phyloP scores from a whole-genome alignment of 176 grass and related monocot genomes.

The Bromus sterilis region DNA sequence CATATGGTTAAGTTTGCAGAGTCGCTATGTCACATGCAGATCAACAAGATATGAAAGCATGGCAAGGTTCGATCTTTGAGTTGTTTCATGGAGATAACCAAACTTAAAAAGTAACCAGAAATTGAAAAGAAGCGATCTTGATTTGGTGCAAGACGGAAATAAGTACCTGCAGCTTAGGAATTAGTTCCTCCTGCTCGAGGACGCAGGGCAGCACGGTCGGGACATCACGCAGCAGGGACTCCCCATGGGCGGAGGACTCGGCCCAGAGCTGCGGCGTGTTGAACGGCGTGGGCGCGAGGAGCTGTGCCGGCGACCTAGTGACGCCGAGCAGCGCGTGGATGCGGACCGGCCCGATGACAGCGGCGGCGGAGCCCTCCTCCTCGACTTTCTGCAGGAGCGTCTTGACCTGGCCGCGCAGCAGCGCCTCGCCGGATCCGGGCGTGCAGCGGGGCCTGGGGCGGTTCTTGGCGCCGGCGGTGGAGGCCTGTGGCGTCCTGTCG shows the following conservation, averaged over 20 bases:
- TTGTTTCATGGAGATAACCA: background rate
- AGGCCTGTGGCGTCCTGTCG: constrained; percentile 20
- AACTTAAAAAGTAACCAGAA: background rate
- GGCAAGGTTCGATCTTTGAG: background rate
- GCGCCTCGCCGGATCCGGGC: constrained; percentile 69
- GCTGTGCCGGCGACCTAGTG: constrained; percentile 42
- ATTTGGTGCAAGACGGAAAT: background rate
- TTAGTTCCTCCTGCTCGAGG: constrained; percentile 34
- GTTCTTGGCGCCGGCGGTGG: constrained; percentile 38
- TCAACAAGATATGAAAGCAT: background rate
- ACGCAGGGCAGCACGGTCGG: background rate
- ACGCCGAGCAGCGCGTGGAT: constrained; percentile 46
- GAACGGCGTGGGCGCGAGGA: constrained; percentile 64
- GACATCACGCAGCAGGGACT: background rate
- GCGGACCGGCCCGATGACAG: constrained; percentile 6
- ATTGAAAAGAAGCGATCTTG: background rate
- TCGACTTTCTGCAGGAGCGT: constrained; percentile 79
- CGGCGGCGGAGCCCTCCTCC: constrained; percentile 32
- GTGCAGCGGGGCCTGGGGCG: constrained; percentile 23
- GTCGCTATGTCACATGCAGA: background rate
- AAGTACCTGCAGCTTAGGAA: constrained; percentile 43
- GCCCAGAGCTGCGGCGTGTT: constrained; percentile 56
- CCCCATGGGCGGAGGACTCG: background rate
- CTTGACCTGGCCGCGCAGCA: constrained; percentile 81
- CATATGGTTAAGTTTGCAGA: background rate